These are phyloP conservation scores for Quercus agrifolia DNA, from an alignment of 306 rosid species.

Conservation along the genomic window DNA sequence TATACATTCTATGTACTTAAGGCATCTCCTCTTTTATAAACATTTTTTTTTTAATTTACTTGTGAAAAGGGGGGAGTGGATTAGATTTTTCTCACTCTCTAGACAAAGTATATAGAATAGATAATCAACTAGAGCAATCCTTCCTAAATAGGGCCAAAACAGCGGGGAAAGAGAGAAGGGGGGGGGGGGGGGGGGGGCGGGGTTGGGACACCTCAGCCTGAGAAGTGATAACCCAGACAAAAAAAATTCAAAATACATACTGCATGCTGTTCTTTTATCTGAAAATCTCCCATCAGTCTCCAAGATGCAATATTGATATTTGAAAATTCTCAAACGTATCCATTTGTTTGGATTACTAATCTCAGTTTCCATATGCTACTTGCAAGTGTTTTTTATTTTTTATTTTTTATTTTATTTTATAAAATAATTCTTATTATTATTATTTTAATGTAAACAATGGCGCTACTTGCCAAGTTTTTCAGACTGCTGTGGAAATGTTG, in stretches of 20 bases:
- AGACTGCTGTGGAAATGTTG: constrained; percentile 2
- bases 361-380: constrained; percentile 10
- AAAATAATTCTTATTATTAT: too few species aligned
- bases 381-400: background rate
- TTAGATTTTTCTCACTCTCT: background rate
- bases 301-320: constrained; percentile 5
- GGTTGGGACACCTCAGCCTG: background rate
- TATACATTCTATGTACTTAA: too few species aligned
- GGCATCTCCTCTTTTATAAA: too few species aligned
- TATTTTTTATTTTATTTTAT: too few species aligned
- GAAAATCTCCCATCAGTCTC: background rate
- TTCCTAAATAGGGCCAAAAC: background rate
- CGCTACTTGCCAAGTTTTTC: background rate
- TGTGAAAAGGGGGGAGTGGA: background rate
- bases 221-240: background rate
- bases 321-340: background rate
- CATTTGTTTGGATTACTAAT: background rate
- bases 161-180: too few species aligned
- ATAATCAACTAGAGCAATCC: background rate
- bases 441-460: too few species aligned
- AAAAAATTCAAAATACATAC: background rate
- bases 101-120: background rate
- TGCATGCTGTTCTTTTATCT: constrained; percentile 4
- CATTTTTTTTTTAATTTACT: too few species aligned
- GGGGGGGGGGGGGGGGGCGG: too few species aligned